Base-by-base conservation (phyloP, 805 yeast species). In the Saccharomycopsis oosterbeekiorum region DNA sequence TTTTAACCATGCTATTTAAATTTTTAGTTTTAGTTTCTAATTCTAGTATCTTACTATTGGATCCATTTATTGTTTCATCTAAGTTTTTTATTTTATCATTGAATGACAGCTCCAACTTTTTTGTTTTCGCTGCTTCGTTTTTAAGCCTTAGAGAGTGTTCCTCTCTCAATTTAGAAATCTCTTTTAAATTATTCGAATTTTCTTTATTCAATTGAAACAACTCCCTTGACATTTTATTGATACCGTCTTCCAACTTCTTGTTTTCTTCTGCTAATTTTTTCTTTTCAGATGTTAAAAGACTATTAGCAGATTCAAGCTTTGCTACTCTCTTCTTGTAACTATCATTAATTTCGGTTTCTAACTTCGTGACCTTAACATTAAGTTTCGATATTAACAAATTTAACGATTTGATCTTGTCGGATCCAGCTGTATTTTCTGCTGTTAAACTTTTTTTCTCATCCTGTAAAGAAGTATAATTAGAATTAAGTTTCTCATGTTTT, bases 161-260 rank as follows among this genome's bases (percentile, higher is more conserved):
- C 51, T 76, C 80, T 61, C 83, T 80, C 54, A 78, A 63, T 4
- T 66, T 67, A 47, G 76, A 77, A 15, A 81, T 71, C 9, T 72
- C 71, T 29, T 75, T 74, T 55, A 80, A 84, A 6, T 79, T 67
- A 0, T 80, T 79, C 1, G 80, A 83, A 62, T 84, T 85, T 40
- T 83, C 83, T 60, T 81, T 82, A 0, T 84, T 79, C 53, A 90
- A 74, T 56, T 80, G 80, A 71, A 89, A 81, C 37, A 92, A 74
- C 65, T 92, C 98, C 47, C 93, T 76, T 60, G 86, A 87, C 96
- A 92, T 88, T 67, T 90, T 91, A 69, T 91, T 91, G 58, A 92
- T 85, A 3, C 96, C 97, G 62, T 83, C 85, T 68, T 92, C 97
- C 1, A 93, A 88, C 65, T 81, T 85, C 29, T 77, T 77, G 66